Percentiles rank a stretch among this genome's conserved stretches.
Conservation (phyloP, 108 stramenopile genomes). For the Craspedostauros australis region DNA sequence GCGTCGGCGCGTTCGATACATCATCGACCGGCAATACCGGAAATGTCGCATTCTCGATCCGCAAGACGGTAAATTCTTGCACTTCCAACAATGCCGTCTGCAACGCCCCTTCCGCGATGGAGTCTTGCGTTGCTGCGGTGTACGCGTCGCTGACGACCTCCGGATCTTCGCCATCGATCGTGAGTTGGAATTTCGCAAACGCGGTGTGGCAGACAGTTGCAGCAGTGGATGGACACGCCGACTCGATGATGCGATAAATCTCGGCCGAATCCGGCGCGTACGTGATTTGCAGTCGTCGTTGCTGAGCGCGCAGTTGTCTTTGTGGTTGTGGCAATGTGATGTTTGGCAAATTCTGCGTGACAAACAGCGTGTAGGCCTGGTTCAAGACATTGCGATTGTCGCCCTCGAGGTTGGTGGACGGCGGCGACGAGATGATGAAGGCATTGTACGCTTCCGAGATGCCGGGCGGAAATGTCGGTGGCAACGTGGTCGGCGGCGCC, state of each 20-base stretch:
- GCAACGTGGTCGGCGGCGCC: background rate
- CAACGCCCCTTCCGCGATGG: slow-evolving; percentile 9
- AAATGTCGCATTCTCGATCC: slow-evolving; percentile 18
- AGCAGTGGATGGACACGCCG: slow-evolving; percentile 15
- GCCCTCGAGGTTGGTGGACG: no score
- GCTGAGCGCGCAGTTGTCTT: no score
- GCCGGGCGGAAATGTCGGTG: slow-evolving; percentile 14
- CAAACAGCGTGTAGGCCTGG: no score
- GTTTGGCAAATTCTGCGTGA: no score
- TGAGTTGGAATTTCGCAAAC: slow-evolving; percentile 29
- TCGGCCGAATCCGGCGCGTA: slow-evolving; percentile 2
- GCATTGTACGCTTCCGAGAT: slow-evolving; percentile 27
- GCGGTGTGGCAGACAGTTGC: slow-evolving; percentile 18
- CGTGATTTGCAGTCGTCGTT: slow-evolving; percentile 13
- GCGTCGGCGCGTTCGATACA: no score
- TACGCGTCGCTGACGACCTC: slow-evolving; percentile 6
- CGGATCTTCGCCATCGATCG: slow-evolving; percentile 14
- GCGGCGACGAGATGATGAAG: slow-evolving; percentile 24
- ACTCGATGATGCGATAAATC: slow-evolving; percentile 17
- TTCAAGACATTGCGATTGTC: no score
- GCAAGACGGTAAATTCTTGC: slow-evolving; percentile 1
- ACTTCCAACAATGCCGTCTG: slow-evolving; percentile 6
- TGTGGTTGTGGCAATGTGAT: no score
- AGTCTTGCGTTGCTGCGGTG: slow-evolving; percentile 15
- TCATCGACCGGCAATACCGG: slow-evolving; percentile 11